Evolutionary conservation across 2,329 filamentous ascomycete species (phyloP), one percentile per base, ranked within the genome.

Genomic region (Colletotrichum sansevieriae): DNA sequence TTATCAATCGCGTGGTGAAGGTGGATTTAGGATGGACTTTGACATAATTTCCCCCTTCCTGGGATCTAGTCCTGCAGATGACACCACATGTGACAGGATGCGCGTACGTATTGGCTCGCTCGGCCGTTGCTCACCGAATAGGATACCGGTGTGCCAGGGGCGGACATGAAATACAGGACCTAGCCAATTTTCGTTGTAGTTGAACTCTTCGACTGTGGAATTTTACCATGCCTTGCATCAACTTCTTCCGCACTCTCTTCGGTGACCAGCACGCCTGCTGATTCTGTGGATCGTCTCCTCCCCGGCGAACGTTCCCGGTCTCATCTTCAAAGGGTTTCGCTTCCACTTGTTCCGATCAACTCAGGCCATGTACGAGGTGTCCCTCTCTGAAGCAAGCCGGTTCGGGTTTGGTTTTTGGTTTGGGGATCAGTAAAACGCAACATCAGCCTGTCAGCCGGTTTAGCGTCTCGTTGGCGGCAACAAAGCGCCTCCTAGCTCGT

Each of bases 81-180:
- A 52, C 29, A 13, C 15, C 15, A 15, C 0, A 13, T n/a, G 49
- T 3, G 43, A 49, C 22, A 29, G 49, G 41, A 47, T 29, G 46
- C 35, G 35, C 20, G 15, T n/a, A 25, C 39, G 13, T 37, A 39
- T 57, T 44, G 54, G 39, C 35, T 62, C 55, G 13, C 12, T 20
- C 37, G 15, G 25, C 8, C 47, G 8, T 29, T 4, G 29, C 33
- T 18, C 47, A 52, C 59, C 37, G 46, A 12, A 35, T 52, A 9
- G 46, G 20, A 15, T 12, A 64, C 65, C 65, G 65, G 65, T 68
- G 65, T 57, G 61, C 61, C 58, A 43, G 61, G 65, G 60, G 65
- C 65, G 60, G 52, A 54, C 58, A 58, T 63, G 37, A 29, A 51
- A 1, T 25, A 5, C 25, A 25, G 5, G 25, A 5, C 25, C 3